phyloP scores from a whole-genome alignment of 306 rosid genomes.

The barrel medic (Medicago truncatula) region MtrunA17r5.0-ANR NC_053049.1:41934501-41935000 shows the following conservation, averaged over 20 bases:
- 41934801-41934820: constrained; percentile 73
- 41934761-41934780: constrained; percentile 33
- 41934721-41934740: constrained; percentile 1
- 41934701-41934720: background rate
- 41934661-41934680: constrained; percentile 26
- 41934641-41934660: background rate
- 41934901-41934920: constrained; percentile 53
- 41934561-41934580: background rate
- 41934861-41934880: constrained; percentile 69
- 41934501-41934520: too few relatives aligned
- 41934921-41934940: constrained; percentile 64
- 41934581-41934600: background rate
- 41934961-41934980: constrained; percentile 61
- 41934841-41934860: constrained; percentile 81
- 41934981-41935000: constrained; percentile 50
- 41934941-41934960: constrained; percentile 70
- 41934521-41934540: too few relatives aligned
- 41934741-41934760: constrained; percentile 30
- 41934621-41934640: background rate
- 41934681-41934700: constrained; percentile 29
- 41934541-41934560: too few relatives aligned
- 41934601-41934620: background rate
- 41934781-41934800: constrained; percentile 63
- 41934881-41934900: constrained; percentile 60
- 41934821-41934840: constrained; percentile 84